Conservation (phyloP, 768 basidiomycete genomes). For the Leccinum rimulosum region DNA sequence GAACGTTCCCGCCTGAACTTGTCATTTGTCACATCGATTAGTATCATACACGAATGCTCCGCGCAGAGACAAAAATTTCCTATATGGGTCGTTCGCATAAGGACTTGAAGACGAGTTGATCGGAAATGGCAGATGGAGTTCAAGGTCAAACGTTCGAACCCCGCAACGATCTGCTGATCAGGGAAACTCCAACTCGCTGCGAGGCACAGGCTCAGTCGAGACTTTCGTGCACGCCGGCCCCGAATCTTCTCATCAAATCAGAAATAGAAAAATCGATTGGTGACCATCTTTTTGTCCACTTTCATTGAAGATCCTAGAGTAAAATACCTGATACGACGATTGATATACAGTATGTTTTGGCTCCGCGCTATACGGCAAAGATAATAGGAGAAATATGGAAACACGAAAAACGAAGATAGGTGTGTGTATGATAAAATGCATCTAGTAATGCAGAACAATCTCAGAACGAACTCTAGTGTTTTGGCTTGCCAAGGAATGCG, state of each 20-base stretch:
- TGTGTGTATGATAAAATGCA: constrained; percentile 15
- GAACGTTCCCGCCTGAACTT: not conserved
- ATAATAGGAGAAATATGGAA: constrained; percentile 11
- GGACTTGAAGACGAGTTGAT: not conserved
- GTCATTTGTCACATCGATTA: not conserved
- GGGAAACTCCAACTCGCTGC: not conserved
- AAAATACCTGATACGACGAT: constrained; percentile 13
- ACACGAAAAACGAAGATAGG: constrained; percentile 16
- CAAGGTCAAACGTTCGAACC: not conserved
- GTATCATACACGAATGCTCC: not conserved
- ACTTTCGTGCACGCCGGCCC: not conserved
- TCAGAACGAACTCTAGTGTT: constrained; percentile 25
- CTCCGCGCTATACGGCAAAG: constrained; percentile 17
- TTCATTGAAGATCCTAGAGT: constrained; percentile 19
- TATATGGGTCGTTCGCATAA: not conserved
- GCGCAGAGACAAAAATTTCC: not conserved
- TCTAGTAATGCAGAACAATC: constrained; percentile 12
- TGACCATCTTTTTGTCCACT: not conserved
- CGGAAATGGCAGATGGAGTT: not conserved
- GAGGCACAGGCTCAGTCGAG: not conserved
- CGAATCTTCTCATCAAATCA: not conserved
- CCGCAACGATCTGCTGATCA: not conserved
- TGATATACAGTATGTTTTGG: constrained; percentile 23
- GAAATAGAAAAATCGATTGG: not conserved
- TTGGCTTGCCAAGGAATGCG: not conserved